Evolutionary conservation across 441 rosid species (phyloP), one percentile per base, ranked within the genome.

Genomic region (Euphorbia celastroides): DNA sequence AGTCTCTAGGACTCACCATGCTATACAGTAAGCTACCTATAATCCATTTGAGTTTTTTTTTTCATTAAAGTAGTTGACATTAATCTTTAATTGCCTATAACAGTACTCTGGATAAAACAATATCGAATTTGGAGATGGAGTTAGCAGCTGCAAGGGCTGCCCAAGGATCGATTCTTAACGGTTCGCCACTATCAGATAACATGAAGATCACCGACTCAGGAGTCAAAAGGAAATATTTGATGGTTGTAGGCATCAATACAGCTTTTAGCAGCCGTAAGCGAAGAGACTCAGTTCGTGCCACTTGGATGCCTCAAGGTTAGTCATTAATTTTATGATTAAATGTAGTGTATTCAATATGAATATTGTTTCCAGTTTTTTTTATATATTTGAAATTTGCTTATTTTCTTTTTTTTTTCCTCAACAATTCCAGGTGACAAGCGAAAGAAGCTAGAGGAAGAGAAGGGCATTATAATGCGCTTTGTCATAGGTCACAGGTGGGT

Each of bases 261-360:
- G 44, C 44, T 9, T 38, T 38, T 38, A 38, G 44, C 71, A 92
- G 98, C 80, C 75, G 98, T 66, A 92, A 90, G 75, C 88, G 93
- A 28, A 85, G 98, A 76, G 98, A 92, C 75, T 89, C 98, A 7
- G 89, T 92, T 48, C 90, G 96, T 66, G 87, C 83, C 54, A 86
- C 95, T 66, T 92, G 98, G 98, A 89, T 92, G 98, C 96, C 95
- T 79, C 98, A 81, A 56, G 95, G 98, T 92, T 73, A 69, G 83
- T 72, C 59, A 42, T 3, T 38, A 38, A 3, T 38, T 1, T 34
- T 34, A 50, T 52, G 13, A 25, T 32, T 27, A 22, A 7, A 59
- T 52, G 26, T 11, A 55, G 31, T 23, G 59, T 44, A 27, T 10
- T 54, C 22, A 25, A 65, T 32, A 28, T 48, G 25, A 30, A 27